phyloP scores from a whole-genome alignment of 2,329 filamentous ascomycete genomes.

The Sclerotinia borealis region DNA sequence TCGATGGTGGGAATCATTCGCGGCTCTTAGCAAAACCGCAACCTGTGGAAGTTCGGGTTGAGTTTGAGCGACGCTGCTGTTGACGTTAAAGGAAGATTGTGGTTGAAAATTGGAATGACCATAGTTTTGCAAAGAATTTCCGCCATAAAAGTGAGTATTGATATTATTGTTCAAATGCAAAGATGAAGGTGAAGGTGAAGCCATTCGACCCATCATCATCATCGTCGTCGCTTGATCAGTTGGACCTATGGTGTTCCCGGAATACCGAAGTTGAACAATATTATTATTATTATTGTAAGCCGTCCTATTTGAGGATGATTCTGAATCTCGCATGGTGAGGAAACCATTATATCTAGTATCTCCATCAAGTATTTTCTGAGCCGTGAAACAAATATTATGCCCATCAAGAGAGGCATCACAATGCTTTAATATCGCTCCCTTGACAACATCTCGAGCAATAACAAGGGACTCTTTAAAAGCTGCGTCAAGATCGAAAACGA shows the following conservation, averaged over 20 bases:
- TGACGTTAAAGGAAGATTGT: not conserved
- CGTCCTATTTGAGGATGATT: not conserved
- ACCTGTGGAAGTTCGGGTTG: constrained; percentile 1
- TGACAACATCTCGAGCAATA: constrained; percentile 9
- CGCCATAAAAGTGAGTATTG: not conserved
- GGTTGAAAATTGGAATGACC: not conserved
- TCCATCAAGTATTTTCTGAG: not conserved
- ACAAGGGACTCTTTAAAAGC: constrained; percentile 5
- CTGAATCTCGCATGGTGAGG: not conserved
- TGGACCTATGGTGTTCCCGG: not conserved
- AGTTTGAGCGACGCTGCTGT: not conserved
- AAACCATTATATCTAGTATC: not conserved
- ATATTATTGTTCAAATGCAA: constrained; percentile 4
- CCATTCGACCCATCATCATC: not conserved
- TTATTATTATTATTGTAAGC: not conserved
- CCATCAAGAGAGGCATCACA: not conserved
- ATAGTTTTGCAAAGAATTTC: not conserved
- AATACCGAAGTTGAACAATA: constrained; percentile 5
- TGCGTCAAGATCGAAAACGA: constrained; percentile 11
- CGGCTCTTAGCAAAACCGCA: not conserved
- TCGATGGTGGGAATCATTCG: not conserved
- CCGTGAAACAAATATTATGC: not conserved
- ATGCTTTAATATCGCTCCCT: not conserved
- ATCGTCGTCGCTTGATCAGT: not conserved
- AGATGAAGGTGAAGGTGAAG: not conserved